phyloP scores from a whole-genome alignment of 257 asterid genomes.

The Fraxinus quadrangulata region DNA sequence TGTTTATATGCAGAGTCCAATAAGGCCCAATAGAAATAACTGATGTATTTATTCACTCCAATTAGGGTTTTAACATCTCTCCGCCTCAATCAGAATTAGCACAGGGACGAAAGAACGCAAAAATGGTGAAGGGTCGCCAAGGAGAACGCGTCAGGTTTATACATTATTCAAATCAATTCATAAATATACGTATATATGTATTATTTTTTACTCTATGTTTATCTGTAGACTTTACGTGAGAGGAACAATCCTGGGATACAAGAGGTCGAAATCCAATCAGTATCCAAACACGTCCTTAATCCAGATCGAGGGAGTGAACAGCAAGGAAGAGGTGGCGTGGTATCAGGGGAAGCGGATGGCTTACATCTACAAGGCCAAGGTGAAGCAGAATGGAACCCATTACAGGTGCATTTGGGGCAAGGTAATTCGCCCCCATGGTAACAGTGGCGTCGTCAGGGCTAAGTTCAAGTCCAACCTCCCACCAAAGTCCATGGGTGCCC shows the following conservation, averaged over 20 bases:
- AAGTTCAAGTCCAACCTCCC: conserved; percentile 74
- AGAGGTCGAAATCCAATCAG: conserved; percentile 77
- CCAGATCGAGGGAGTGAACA: conserved; percentile 76
- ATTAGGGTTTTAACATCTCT: conserved; percentile 26
- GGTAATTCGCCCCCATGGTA: conserved; percentile 65
- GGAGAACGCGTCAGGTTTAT: conserved; percentile 58
- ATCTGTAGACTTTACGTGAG: conserved; percentile 50
- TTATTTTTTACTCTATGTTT: neutral
- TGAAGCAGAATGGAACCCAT: conserved; percentile 56
- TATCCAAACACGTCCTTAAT: conserved; percentile 65
- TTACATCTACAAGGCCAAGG: conserved; percentile 72
- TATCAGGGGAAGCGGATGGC: conserved; percentile 66
- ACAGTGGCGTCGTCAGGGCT: conserved; percentile 73
- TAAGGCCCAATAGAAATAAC: conserved; percentile 12
- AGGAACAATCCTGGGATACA: conserved; percentile 70
- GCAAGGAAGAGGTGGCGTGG: conserved; percentile 72
- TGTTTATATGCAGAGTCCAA: neutral
- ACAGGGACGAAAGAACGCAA: neutral
- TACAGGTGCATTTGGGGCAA: conserved; percentile 76
- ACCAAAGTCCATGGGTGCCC: conserved; percentile 65
- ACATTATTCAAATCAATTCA: neutral
- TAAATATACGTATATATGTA: neutral
- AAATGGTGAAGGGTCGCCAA: conserved; percentile 62
- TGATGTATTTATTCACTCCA: neutral
- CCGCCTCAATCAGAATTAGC: neutral